Evolutionary conservation across 2,329 filamentous ascomycete species (phyloP), one percentile per base, ranked within the genome.

Genomic region (Stylonectria norvegica): DNA sequence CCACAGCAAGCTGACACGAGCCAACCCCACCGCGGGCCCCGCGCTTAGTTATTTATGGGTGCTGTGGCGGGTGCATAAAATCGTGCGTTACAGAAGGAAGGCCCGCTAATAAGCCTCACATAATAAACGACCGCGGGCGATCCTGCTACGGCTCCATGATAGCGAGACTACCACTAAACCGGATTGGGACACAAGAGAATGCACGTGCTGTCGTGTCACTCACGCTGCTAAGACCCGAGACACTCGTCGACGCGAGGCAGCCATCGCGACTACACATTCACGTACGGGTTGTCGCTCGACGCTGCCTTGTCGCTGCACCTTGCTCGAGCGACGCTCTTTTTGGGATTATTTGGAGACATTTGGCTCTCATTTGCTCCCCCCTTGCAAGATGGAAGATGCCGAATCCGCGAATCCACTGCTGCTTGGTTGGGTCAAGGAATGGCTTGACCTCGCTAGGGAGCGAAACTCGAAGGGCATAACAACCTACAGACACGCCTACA

Each of bases 401-500:
- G 64, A 69, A 19, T 83, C 78, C 49, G 75, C 80, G 12, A 93
- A 93, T 53, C 81, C 86, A 5, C 71, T 87, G 28, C 72, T 89
- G 7, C 72, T 90, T 9, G 67, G 68, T 49, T 90, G 85, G 81
- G 79, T 90, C 36, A 83, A 86, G 56, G 85, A 89, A 68, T 89
- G 83, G 84, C 75, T 85, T 35, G 83, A 89, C 31, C 60, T 76
- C 28, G 86, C 85, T 10, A 73, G 76, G 34, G 79, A 87, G 51
- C 76, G 76, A 32, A 87, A 84, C 57, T 78, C 79, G 14, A 89
- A 87, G 59, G 84, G 83, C 16, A 66, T 81, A 17, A 78, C 74
- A n/a, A 82, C 78, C 0, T 91, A 89, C 62, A 85, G 79, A 49
- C 80, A 83, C 52, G 87, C 87, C 1, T 88, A 88, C 56, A 76